Evolutionary conservation across 495 filamentous ascomycete genomes (phyloP).

Genomic region (Penicillium egyptiacum): DNA sequence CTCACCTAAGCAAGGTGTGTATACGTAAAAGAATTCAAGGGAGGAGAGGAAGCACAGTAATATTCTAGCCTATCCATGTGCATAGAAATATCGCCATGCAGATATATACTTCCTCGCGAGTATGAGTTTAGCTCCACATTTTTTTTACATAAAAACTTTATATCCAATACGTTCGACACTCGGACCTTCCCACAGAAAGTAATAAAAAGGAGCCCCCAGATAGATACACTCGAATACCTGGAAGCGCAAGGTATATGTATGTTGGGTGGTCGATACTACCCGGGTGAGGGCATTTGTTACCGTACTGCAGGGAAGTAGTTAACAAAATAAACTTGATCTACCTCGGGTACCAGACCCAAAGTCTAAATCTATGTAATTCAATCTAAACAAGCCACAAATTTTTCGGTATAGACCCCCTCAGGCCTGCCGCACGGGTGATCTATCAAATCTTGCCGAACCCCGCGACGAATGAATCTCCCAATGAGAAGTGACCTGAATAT

Average conservation of each 20-base stretch:
- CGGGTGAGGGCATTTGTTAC: background rate
- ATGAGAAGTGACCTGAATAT: conserved; percentile 31
- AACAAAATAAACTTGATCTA: background rate
- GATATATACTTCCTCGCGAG: background rate
- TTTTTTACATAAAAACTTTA: background rate
- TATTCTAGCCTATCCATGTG: background rate
- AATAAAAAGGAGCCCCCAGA: background rate
- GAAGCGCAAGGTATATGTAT: background rate
- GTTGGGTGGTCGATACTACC: background rate
- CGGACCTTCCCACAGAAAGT: background rate
- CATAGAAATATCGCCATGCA: background rate
- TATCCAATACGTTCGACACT: background rate
- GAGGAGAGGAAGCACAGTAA: background rate
- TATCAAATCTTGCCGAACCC: conserved; percentile 25
- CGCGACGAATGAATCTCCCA: conserved; percentile 34
- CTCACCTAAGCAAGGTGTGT: background rate
- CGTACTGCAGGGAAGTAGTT: background rate
- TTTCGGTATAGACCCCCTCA: background rate
- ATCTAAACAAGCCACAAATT: background rate
- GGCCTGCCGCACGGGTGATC: conserved; percentile 3
- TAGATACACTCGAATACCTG: background rate
- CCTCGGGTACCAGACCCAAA: background rate
- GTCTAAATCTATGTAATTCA: background rate
- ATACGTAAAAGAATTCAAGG: background rate
- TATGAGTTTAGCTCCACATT: background rate